A percentile compares a stretch with the other conserved stretches of the same genome.
phyloP scores from a whole-genome alignment of 192 early-diverging fungal genomes.

The Coemansia sp. region DNA sequence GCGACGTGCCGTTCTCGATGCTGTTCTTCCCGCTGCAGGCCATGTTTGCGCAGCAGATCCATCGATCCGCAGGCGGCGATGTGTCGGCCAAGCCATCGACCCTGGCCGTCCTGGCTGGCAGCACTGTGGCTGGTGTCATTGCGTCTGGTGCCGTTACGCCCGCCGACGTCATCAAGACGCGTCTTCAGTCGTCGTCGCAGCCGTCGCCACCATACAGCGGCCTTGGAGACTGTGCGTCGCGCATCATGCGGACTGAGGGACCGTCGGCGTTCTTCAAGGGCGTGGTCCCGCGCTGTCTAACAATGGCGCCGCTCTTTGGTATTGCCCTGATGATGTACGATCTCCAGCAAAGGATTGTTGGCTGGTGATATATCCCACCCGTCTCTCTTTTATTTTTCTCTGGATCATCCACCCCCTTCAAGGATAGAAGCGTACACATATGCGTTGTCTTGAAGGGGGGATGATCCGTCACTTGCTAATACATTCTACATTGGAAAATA shows the following conservation, averaged over 20 bases:
- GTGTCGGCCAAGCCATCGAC: constrained; percentile 65
- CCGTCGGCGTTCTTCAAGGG: constrained; percentile 72
- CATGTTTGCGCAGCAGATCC: constrained; percentile 45
- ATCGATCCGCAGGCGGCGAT: constrained; percentile 53
- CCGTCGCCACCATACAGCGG: constrained; percentile 48
- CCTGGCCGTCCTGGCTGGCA: constrained; percentile 81
- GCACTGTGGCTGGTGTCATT: constrained; percentile 93
- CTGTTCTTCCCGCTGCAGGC: constrained; percentile 75
- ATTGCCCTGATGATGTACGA: constrained; percentile 69
- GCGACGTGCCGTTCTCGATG: constrained; percentile 91
- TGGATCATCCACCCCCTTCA: too few relatives aligned
- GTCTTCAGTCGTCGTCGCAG: constrained; percentile 64
- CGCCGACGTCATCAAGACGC: constrained; percentile 83
- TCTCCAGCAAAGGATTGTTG: constrained; percentile 60
- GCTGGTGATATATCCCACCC: constrained; percentile 36
- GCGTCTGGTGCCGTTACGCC: constrained; percentile 74
- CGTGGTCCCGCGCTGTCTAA: constrained; percentile 54
- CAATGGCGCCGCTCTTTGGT: constrained; percentile 59
- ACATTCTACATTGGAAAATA: too few relatives aligned
- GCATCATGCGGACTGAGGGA: constrained; percentile 56
- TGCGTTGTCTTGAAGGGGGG: too few relatives aligned
- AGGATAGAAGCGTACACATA: too few relatives aligned
- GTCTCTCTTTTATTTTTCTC: neutral
- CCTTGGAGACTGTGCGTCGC: constrained; percentile 51
- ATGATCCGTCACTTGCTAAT: too few relatives aligned